Base-by-base conservation (phyloP, 2,329 filamentous ascomycete genomes). In the Fusarium napiforme region DNA sequence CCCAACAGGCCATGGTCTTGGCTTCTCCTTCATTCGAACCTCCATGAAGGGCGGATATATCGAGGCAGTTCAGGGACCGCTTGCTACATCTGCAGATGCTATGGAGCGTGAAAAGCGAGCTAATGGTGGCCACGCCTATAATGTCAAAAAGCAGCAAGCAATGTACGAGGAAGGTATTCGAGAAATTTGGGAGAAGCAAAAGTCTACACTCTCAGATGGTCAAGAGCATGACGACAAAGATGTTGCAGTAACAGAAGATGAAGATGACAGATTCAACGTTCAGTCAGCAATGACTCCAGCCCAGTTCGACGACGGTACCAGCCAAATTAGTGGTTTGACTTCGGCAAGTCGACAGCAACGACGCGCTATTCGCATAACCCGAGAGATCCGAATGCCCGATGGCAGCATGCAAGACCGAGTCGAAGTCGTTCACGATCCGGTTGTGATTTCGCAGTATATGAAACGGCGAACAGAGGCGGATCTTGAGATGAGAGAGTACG, bases 31-130 rank as follows among this genome's bases (percentile, higher is more conserved):
- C 82, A 95, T 99, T 81, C 95, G 96, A 79, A 98, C 95, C 0
- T 97, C 94, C 2, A 99, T 99, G 96, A 99, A 99, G 83, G 96
- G 96, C 70, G 96, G 96, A 1, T 99, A 91, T 69, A 89, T 98
- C 82, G 94, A 95, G 79, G 93, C 95, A 26, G 89, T 97, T 32
- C 89, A 90, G 64, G 90, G 90, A 5, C 89, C 90, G 6, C 83
- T 89, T 43, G 88, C 90, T 12, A 91, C 90, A 6, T 91, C 90
- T 15, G 95, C 94, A 26, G 94, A 97, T 81, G 95, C 94, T 78
- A 93, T 95, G 69, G 93, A 94, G 78, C 93, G 95, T 70, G 94
- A 95, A 80, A 90, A 96, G 72, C 93, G 95, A 79, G 93, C 93
- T 21, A 96, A 96, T 73, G 95, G 95, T 62, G 96, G 96, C 1